A percentile compares a stretch with the other conserved stretches of the same genome.
phyloP scores from a whole-genome alignment of 805 yeast genomes.

The Myxozyma udenii region DNA sequence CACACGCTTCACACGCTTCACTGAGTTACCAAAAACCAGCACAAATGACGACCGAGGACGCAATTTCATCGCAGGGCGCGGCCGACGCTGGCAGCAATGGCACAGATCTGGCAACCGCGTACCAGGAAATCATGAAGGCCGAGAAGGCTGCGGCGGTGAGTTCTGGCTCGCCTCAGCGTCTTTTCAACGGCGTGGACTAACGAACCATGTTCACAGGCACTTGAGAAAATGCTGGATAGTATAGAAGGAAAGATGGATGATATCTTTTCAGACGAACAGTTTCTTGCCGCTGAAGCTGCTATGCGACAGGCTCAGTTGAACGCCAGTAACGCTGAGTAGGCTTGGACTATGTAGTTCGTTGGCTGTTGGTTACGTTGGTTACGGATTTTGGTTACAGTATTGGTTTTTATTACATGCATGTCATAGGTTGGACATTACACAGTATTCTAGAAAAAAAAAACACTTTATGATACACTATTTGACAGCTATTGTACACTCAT shows the following conservation, averaged over 20 bases:
- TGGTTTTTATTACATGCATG: neutral
- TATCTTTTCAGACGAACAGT: constrained; percentile 25
- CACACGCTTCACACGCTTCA: neutral
- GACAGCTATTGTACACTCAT: neutral
- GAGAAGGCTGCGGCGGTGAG: constrained; percentile 28
- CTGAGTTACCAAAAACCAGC: neutral
- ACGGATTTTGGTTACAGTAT: neutral
- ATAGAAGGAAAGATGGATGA: constrained; percentile 26
- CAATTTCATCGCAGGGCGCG: constrained; percentile 1
- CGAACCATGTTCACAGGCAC: constrained; percentile 17
- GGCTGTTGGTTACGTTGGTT: neutral
- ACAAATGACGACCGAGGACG: constrained; percentile 21
- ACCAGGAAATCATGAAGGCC: constrained; percentile 27
- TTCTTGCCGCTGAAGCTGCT: constrained; percentile 24
- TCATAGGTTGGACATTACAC: too few relatives aligned
- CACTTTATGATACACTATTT: neutral
- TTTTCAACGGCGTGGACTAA: too few relatives aligned
- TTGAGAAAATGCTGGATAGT: constrained; percentile 27
- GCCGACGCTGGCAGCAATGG: neutral
- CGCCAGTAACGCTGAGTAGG: neutral
- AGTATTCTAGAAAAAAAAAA: too few relatives aligned
- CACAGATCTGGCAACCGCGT: constrained; percentile 25
- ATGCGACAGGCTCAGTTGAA: constrained; percentile 7
- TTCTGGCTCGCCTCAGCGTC: too few relatives aligned
- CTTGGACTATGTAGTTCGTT: neutral